Conservation (phyloP, 2,329 filamentous ascomycete genomes). For the Ophiocordyceps unilateralis region DNA sequence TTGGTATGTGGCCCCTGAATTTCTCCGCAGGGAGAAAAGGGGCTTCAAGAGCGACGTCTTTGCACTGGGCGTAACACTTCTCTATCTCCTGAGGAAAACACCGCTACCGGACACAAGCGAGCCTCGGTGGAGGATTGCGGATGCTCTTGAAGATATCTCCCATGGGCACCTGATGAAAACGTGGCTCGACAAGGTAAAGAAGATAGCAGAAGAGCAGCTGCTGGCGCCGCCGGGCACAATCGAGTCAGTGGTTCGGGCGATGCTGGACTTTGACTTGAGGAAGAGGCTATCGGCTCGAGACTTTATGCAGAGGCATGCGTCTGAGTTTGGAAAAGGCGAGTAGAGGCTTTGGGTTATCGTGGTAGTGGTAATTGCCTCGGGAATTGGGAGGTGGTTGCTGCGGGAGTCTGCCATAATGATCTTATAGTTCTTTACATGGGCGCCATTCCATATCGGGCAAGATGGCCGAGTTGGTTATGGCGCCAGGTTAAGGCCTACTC, state of each 20-base stretch:
- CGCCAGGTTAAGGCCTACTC: constrained; percentile 16
- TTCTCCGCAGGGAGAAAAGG: not conserved
- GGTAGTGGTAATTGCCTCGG: too few relatives aligned
- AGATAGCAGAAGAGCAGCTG: not conserved
- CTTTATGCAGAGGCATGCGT: not conserved
- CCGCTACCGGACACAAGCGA: not conserved
- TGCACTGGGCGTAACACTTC: not conserved
- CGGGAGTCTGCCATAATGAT: too few relatives aligned
- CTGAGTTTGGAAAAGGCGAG: too few relatives aligned
- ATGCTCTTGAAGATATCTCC: not conserved
- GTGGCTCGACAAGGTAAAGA: not conserved
- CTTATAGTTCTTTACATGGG: too few relatives aligned
- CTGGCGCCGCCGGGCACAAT: not conserved
- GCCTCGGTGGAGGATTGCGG: not conserved
- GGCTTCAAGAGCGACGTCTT: not conserved
- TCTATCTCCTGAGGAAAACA: not conserved
- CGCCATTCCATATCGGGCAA: constrained; percentile 3
- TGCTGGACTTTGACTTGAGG: not conserved
- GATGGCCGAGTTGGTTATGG: constrained; percentile 20
- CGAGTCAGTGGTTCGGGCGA: not conserved
- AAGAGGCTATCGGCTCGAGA: not conserved
- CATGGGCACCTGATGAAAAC: not conserved
- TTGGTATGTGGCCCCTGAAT: constrained; percentile 1
- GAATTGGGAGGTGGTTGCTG: too few relatives aligned
- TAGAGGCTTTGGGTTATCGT: too few relatives aligned